Conservation (phyloP, 768 basidiomycete species). For the Lactarius deliciosus region DNA sequence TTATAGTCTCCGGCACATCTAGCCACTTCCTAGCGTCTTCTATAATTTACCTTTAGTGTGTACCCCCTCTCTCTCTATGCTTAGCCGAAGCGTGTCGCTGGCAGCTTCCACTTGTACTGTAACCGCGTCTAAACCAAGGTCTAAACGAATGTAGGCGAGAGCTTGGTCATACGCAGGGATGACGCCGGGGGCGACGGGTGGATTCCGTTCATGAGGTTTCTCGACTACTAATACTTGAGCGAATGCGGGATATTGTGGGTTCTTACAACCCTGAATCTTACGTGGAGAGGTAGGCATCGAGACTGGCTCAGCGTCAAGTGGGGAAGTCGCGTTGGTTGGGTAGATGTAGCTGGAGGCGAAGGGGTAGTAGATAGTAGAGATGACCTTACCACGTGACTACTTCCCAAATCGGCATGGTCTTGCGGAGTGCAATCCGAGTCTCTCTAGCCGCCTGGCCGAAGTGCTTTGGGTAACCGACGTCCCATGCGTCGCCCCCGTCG, state of each 20-base stretch:
- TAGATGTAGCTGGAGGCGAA: no score
- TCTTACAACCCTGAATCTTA: slow-evolving; percentile 20
- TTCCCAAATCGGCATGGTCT: no score
- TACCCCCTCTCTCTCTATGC: slow-evolving; percentile 2
- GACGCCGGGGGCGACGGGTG: slow-evolving; percentile 59
- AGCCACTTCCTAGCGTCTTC: slow-evolving; percentile 42
- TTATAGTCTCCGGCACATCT: slow-evolving; percentile 66
- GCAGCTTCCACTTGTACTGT: slow-evolving; percentile 45
- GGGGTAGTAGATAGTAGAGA: no score
- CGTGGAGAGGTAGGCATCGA: neutral
- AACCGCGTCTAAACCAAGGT: slow-evolving; percentile 47
- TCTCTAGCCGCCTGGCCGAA: no score
- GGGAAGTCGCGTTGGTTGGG: no score
- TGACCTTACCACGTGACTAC: no score
- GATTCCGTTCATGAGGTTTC: slow-evolving; percentile 59
- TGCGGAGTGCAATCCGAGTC: no score
- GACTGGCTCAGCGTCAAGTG: neutral
- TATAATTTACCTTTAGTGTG: slow-evolving; percentile 1
- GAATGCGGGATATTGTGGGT: slow-evolving; percentile 20
- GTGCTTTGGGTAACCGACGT: no score
- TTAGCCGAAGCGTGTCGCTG: slow-evolving; percentile 35
- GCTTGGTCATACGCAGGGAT: slow-evolving; percentile 86
- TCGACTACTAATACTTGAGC: no score
- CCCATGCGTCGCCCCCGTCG: no score
- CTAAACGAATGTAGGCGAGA: slow-evolving; percentile 56